Percentiles rank a stretch among this genome's conserved stretches.
These are phyloP conservation scores for Fusarium penzigii DNA, from an alignment of 2,329 filamentous ascomycete species.

Conservation along the genomic window DNA sequence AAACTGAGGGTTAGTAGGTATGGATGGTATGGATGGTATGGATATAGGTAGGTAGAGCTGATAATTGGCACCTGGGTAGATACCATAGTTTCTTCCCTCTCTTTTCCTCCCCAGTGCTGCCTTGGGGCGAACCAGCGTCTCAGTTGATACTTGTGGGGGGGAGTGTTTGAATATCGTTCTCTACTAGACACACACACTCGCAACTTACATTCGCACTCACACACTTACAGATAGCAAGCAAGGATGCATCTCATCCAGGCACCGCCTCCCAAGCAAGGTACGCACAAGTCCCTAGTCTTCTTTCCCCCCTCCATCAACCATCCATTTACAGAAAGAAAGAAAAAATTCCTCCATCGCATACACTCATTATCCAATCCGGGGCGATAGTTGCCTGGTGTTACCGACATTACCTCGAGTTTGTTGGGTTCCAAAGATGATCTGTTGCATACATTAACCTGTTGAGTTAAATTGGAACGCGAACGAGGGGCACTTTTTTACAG, in stretches of 20 bases:
- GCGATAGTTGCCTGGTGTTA: constrained; percentile 35
- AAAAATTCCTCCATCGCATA: constrained; percentile 12
- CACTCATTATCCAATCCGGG: no score
- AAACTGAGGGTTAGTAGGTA: no score
- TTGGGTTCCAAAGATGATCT: constrained; percentile 22
- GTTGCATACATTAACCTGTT: constrained; percentile 9
- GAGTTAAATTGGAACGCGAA: constrained; percentile 29
- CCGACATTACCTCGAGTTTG: constrained; percentile 16
- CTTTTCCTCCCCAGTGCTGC: no score
- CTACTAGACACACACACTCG: no score
- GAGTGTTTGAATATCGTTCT: no score
- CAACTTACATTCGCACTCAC: no score
- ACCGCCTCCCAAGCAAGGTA: constrained; percentile 8
- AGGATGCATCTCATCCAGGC: constrained; percentile 20
- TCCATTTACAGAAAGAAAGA: constrained; percentile 2
- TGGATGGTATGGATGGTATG: no score
- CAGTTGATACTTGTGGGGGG: no score
- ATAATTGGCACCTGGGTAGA: no score
- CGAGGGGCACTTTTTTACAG: constrained; percentile 20
- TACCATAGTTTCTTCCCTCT: no score
- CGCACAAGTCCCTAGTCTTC: neutral
- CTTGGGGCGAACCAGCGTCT: no score
- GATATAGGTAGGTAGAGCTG: no score
- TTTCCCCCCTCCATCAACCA: neutral
- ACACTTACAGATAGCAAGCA: neutral